Percentiles rank a stretch among this genome's conserved stretches.
Evolutionary conservation across 2,329 filamentous ascomycete species (phyloP).

Genomic region (Pseudopyricularia cyperi): DNA sequence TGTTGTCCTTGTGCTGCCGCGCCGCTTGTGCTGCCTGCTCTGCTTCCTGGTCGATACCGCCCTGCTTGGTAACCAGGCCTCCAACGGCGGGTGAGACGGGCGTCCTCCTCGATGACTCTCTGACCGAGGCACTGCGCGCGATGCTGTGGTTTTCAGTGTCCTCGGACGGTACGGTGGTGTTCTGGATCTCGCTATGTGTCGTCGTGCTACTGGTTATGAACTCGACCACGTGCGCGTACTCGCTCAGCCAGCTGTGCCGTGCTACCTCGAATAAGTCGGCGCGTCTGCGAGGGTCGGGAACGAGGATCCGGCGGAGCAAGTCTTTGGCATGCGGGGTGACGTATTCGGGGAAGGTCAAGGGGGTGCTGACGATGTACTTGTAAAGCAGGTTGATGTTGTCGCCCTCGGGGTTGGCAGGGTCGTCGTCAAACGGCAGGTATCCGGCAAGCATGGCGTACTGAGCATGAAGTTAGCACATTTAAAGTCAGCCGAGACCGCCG

Average conservation of each 20-base stretch:
- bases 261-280: constrained; percentile 96
- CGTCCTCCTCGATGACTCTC: constrained; percentile 66
- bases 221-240: constrained; percentile 91
- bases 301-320: constrained; percentile 80
- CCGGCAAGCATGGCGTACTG: constrained; percentile 98
- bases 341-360: constrained; percentile 95
- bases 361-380: constrained; percentile 97
- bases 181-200: constrained; percentile 71
- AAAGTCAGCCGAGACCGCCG: neutral
- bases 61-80: constrained; percentile 60
- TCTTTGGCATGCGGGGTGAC: constrained; percentile 94
- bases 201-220: constrained; percentile 96
- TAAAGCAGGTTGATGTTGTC: constrained; percentile 99
- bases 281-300: constrained; percentile 86
- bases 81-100: constrained; percentile 34
- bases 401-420: constrained; percentile 93
- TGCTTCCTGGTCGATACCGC: constrained; percentile 56
- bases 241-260: constrained; percentile 93
- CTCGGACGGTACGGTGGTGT: constrained; percentile 53
- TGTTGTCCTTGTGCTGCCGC: constrained; percentile 69
- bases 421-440: constrained; percentile 95
- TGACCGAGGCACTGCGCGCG: constrained; percentile 81
- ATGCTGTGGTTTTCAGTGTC: constrained; percentile 50
- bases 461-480: constrained; percentile 5
- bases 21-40: constrained; percentile 35